phyloP scores from a whole-genome alignment of 257 asterid species.

The Misopates orontium region DNA sequence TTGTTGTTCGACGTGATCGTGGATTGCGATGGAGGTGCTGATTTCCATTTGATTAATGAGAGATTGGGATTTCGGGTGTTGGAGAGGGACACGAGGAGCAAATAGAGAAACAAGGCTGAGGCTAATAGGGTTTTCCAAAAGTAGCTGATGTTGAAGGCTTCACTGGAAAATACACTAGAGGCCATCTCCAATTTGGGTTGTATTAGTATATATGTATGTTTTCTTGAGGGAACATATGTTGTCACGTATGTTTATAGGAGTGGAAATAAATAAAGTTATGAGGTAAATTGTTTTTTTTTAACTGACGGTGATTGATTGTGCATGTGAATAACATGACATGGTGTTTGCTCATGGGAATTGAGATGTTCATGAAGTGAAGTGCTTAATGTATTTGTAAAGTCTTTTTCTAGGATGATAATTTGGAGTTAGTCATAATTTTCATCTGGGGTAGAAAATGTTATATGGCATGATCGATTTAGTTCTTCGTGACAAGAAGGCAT shows the following conservation, averaged over 20 bases:
- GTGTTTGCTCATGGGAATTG: not conserved
- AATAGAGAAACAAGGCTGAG: slow-evolving; percentile 27
- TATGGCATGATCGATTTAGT: not conserved
- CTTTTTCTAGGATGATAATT: not conserved
- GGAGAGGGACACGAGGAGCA: slow-evolving; percentile 26
- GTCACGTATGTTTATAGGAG: too few relatives aligned
- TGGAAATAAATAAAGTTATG: too few relatives aligned
- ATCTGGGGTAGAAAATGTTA: not conserved
- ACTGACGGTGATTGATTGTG: not conserved
- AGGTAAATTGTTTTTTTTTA: not conserved
- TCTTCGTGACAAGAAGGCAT: not conserved
- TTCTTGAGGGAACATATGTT: too few relatives aligned
- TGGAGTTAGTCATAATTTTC: not conserved
- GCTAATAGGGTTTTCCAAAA: slow-evolving; percentile 39
- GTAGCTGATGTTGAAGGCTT: slow-evolving; percentile 17
- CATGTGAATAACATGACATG: slow-evolving; percentile 27
- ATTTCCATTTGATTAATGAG: slow-evolving; percentile 21
- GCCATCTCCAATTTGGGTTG: too few relatives aligned
- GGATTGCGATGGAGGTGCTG: not conserved
- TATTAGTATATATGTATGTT: too few relatives aligned
- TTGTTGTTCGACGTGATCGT: not conserved
- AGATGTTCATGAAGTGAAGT: slow-evolving; percentile 19
- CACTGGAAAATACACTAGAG: slow-evolving; percentile 4
- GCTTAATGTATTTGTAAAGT: not conserved
- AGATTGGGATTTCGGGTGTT: slow-evolving; percentile 24